These are phyloP conservation scores for Boeremia exigua DNA, from an alignment of 2,329 filamentous ascomycete genomes.

Conservation along the genomic window DNA sequence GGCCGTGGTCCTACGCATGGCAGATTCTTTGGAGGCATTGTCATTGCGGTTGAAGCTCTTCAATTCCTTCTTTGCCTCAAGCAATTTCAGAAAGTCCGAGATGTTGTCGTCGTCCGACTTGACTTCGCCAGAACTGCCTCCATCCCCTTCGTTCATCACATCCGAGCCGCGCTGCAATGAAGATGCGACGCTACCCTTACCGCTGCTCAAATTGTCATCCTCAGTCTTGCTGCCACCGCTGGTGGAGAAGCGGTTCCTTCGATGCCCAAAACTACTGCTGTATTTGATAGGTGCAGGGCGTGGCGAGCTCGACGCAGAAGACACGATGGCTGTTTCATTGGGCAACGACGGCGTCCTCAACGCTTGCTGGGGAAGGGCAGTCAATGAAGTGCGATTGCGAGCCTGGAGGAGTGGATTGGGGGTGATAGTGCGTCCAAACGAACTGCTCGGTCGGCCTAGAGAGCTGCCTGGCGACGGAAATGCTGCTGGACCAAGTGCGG, in stretches of 20 bases:
- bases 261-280: constrained; percentile 92
- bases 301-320: constrained; percentile 76
- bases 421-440: constrained; percentile 27
- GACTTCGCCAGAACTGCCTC: constrained; percentile 68
- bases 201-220: constrained; percentile 79
- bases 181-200: constrained; percentile 76
- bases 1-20: constrained; percentile 76
- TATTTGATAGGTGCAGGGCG: constrained; percentile 82
- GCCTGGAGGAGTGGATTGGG: constrained; percentile 54
- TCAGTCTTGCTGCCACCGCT: constrained; percentile 73
- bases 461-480: constrained; percentile 55
- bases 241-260: constrained; percentile 77
- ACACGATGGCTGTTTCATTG: constrained; percentile 67
- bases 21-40: constrained; percentile 64
- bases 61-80: constrained; percentile 88
- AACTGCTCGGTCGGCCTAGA: constrained; percentile 33
- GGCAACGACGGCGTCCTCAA: constrained; percentile 69
- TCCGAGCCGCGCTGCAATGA: constrained; percentile 78
- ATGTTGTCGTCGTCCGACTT: constrained; percentile 91
- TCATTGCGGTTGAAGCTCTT: constrained; percentile 76
- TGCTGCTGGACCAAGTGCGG: constrained; percentile 60
- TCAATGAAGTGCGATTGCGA: constrained; percentile 74
- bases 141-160: constrained; percentile 72
- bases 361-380: constrained; percentile 76
- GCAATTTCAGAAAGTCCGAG: constrained; percentile 85